Evolutionary conservation across 2,329 filamentous ascomycete species (phyloP).

Genomic region (Fusarium buxicola): DNA sequence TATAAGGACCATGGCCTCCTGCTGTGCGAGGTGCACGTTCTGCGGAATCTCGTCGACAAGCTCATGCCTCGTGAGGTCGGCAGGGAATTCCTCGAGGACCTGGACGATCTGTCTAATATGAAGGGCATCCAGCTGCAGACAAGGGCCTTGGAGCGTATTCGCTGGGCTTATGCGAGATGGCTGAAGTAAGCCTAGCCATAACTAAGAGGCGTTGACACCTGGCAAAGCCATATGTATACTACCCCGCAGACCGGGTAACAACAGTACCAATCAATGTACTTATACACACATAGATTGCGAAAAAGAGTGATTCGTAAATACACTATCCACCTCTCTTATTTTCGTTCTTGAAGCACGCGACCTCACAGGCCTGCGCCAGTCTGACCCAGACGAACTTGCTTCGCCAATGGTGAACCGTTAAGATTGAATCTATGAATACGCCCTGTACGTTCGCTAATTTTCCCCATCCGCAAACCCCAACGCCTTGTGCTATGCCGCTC

Average conservation of each 20-base stretch:
- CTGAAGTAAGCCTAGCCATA: conserved; percentile 52
- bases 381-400: too few relatives aligned
- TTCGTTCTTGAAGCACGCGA: background rate
- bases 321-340: background rate
- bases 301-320: conserved; percentile 24
- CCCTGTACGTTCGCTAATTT: background rate
- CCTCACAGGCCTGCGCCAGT: too few relatives aligned
- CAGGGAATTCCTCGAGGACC: conserved; percentile 88
- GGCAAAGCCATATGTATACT: conserved; percentile 27
- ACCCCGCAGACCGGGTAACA: conserved; percentile 21
- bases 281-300: conserved; percentile 35
- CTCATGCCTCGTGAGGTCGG: conserved; percentile 80
- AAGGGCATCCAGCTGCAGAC: conserved; percentile 82
- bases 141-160: conserved; percentile 82
- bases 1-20: conserved; percentile 95
- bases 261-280: conserved; percentile 21
- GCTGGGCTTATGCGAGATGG: conserved; percentile 92
- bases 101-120: conserved; percentile 86
- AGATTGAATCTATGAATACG: background rate
- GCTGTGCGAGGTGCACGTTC: conserved; percentile 87
- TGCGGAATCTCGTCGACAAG: conserved; percentile 70
- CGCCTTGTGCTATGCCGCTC: background rate
- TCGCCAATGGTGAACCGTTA: too few relatives aligned
- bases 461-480: background rate
- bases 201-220: background rate